Percentiles rank a stretch among this genome's conserved stretches.
Conservation (phyloP, 495 filamentous ascomycete species). For the Penicillium soppii region DNA sequence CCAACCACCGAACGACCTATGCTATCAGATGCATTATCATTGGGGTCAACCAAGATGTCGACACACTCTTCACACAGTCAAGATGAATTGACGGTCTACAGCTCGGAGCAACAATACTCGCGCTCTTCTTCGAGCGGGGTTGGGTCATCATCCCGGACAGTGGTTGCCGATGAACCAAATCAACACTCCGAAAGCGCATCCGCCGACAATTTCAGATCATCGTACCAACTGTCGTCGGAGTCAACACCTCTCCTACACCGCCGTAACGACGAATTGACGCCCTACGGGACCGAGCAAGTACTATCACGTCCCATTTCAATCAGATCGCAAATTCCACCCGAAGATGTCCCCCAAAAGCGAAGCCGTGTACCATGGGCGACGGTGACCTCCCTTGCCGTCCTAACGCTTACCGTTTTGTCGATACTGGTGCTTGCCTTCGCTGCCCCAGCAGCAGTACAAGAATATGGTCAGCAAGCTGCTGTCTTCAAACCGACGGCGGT, state of each 20-base stretch:
- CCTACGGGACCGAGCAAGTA: slow-evolving; percentile 34
- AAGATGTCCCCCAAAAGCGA: slow-evolving; percentile 26
- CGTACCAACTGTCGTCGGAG: slow-evolving; percentile 41
- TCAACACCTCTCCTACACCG: slow-evolving; percentile 44
- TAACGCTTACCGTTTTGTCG: slow-evolving; percentile 46
- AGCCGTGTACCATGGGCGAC: slow-evolving; percentile 52
- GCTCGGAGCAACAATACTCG: not conserved
- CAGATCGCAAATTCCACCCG: slow-evolving; percentile 8
- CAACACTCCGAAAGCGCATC: slow-evolving; percentile 4
- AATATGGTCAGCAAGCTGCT: slow-evolving; percentile 80
- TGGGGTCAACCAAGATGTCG: slow-evolving; percentile 15
- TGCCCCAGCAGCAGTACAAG: slow-evolving; percentile 72
- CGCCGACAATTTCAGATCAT: slow-evolving; percentile 16
- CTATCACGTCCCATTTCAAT: slow-evolving; percentile 21
- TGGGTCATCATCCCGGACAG: slow-evolving; percentile 6
- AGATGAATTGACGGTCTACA: not conserved
- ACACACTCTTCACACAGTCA: not conserved
- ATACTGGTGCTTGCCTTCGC: slow-evolving; percentile 70
- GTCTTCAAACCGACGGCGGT: slow-evolving; percentile 78
- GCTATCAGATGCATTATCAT: slow-evolving; percentile 36
- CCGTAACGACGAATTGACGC: slow-evolving; percentile 31
- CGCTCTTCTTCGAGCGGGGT: not conserved
- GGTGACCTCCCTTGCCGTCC: slow-evolving; percentile 50
- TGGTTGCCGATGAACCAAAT: slow-evolving; percentile 35
- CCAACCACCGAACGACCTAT: slow-evolving; percentile 14